A percentile compares a stretch with the other conserved stretches of the same genome.
Conservation (phyloP, 768 basidiomycete genomes). For the Omphalotus guepiniiformis region DNA sequence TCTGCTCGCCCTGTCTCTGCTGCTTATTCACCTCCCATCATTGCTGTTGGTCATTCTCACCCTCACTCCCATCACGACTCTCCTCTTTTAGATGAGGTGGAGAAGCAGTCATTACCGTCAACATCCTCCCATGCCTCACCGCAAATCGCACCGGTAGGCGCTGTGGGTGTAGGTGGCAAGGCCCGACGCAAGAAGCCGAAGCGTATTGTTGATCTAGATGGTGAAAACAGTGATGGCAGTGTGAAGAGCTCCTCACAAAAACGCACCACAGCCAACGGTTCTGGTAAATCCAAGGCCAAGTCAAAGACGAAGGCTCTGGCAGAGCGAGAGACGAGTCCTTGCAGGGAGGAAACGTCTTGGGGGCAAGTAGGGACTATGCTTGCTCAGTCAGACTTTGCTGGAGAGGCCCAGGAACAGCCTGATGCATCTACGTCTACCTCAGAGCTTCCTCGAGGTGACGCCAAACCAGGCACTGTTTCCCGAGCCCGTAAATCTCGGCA, state of each 20-base stretch:
- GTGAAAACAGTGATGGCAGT: slow-evolving; percentile 35
- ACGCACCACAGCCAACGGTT: slow-evolving; percentile 28
- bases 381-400: not conserved
- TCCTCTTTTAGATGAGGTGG: slow-evolving; percentile 11
- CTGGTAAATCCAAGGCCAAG: slow-evolving; percentile 19
- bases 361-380: slow-evolving; percentile 8
- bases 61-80: slow-evolving; percentile 18
- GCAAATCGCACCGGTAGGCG: slow-evolving; percentile 30
- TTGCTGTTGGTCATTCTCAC: slow-evolving; percentile 47
- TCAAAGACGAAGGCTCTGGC: slow-evolving; percentile 17
- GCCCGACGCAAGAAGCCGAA: slow-evolving; percentile 59
- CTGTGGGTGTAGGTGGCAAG: slow-evolving; percentile 32
- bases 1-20: slow-evolving; percentile 44
- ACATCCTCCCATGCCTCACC: slow-evolving; percentile 43
- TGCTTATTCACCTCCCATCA: slow-evolving; percentile 55
- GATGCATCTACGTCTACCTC: not conserved
- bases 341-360: no score
- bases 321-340: slow-evolving; percentile 6
- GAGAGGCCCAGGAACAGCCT: not conserved
- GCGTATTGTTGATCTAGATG: slow-evolving; percentile 77
- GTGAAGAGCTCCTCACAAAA: slow-evolving; percentile 22
- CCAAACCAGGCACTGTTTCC: slow-evolving; percentile 2
- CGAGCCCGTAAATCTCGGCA: slow-evolving; percentile 33
- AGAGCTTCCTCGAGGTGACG: not conserved
- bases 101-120: slow-evolving; percentile 29